A percentile compares a stretch with the other conserved stretches of the same genome.
These are phyloP conservation scores for Aspergillus unguis DNA, from an alignment of 2,329 filamentous ascomycete genomes.

Conservation along the genomic window DNA sequence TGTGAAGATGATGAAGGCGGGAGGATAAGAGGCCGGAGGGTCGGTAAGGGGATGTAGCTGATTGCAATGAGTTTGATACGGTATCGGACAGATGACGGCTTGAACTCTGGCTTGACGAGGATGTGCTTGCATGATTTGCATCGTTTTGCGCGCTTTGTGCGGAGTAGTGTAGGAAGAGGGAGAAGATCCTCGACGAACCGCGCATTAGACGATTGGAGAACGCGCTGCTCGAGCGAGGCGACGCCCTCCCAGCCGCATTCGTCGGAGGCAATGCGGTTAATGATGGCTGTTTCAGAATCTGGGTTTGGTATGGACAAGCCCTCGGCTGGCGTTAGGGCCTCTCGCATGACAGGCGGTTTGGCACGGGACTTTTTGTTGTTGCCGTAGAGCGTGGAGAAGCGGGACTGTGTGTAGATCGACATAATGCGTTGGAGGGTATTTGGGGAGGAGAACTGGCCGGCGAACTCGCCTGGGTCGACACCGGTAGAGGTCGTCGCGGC, in stretches of 20 bases:
- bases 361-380: slow-evolving; percentile 61
- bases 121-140: slow-evolving; percentile 93
- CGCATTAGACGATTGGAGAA: slow-evolving; percentile 49
- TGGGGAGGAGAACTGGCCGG: slow-evolving; percentile 64
- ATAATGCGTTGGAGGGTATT: slow-evolving; percentile 83
- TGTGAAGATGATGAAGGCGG: slow-evolving; percentile 25
- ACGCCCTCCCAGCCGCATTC: slow-evolving; percentile 63
- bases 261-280: slow-evolving; percentile 56
- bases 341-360: slow-evolving; percentile 72
- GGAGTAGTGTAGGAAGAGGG: slow-evolving; percentile 76
- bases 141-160: slow-evolving; percentile 90
- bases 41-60: slow-evolving; percentile 81
- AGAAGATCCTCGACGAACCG: slow-evolving; percentile 72
- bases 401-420: slow-evolving; percentile 71
- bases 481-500: slow-evolving; percentile 56
- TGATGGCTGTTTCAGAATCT: slow-evolving; percentile 57
- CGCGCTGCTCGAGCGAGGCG: slow-evolving; percentile 51
- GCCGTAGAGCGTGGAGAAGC: slow-evolving; percentile 54
- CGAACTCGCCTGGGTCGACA: slow-evolving; percentile 50
- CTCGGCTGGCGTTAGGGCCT: slow-evolving; percentile 68
- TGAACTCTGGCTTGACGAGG: slow-evolving; percentile 88
- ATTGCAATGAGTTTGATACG: slow-evolving; percentile 86
- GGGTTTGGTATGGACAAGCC: slow-evolving; percentile 64
- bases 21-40: slow-evolving; percentile 53
- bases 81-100: slow-evolving; percentile 83